Percentiles rank a stretch among this genome's conserved stretches.
These are phyloP conservation scores for Pistacia atlantica DNA, from an alignment of 345 rosid species.

Conservation along the genomic window DNA sequence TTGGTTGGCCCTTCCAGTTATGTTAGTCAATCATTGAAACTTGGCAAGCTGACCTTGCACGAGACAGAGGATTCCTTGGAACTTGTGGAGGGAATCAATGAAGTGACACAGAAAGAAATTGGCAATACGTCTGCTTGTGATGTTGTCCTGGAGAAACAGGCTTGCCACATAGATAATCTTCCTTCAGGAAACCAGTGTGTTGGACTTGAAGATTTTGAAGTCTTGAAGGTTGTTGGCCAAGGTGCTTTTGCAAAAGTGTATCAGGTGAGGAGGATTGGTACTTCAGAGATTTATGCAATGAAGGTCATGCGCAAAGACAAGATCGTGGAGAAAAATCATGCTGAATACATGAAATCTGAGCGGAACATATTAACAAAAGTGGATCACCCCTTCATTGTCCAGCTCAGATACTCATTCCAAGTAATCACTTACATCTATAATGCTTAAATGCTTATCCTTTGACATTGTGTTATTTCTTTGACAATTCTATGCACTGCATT, in stretches of 20 bases:
- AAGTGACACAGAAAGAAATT: constrained; percentile 19
- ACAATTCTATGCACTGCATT: neutral
- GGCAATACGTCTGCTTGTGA: constrained; percentile 10
- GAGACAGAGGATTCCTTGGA: constrained; percentile 46
- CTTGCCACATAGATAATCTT: constrained; percentile 18
- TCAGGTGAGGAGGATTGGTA: constrained; percentile 47
- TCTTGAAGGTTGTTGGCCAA: constrained; percentile 53
- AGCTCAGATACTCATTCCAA: constrained; percentile 52
- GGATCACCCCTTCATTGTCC: constrained; percentile 53
- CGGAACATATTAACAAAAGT: constrained; percentile 50
- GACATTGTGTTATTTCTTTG: neutral
- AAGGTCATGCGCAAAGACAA: constrained; percentile 58
- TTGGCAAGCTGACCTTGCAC: constrained; percentile 44
- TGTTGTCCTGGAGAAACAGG: constrained; percentile 13
- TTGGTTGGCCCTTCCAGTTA: constrained; percentile 55
- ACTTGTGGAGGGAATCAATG: constrained; percentile 23
- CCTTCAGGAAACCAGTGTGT: constrained; percentile 26
- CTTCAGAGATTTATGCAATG: constrained; percentile 53
- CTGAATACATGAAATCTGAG: constrained; percentile 56
- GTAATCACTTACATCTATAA: constrained; percentile 17
- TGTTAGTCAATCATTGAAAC: constrained; percentile 49
- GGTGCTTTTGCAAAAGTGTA: constrained; percentile 55
- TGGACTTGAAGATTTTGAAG: constrained; percentile 54
- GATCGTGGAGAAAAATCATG: constrained; percentile 50
- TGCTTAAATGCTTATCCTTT: neutral